A percentile compares a stretch with the other conserved stretches of the same genome.
Conservation (phyloP, 768 basidiomycete genomes). For the Rubroboletus pulcherrimus region DNA sequence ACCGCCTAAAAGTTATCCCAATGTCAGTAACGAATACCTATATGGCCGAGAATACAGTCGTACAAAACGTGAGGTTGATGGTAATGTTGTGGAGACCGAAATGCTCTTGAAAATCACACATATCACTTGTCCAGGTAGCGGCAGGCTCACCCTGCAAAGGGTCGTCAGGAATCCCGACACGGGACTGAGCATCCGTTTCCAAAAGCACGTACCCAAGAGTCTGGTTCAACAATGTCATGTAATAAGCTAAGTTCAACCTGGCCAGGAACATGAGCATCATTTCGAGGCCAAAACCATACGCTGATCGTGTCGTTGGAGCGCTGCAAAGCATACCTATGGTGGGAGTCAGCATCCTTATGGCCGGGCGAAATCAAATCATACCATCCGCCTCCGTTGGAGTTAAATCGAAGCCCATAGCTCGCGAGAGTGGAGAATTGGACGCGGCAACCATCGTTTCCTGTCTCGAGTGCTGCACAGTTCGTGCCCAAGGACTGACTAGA, state of each 20-base stretch:
- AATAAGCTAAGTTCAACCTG: constrained; percentile 21
- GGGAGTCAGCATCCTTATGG: not conserved
- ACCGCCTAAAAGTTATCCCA: constrained; percentile 41
- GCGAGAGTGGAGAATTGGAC: constrained; percentile 13
- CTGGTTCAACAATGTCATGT: constrained; percentile 18
- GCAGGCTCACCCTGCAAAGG: constrained; percentile 28
- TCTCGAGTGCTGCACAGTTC: constrained; percentile 23
- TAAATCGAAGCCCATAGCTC: constrained; percentile 28
- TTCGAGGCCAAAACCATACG: constrained; percentile 44
- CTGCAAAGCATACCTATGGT: constrained; percentile 40
- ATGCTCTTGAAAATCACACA: constrained; percentile 36
- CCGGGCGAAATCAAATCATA: constrained; percentile 3
- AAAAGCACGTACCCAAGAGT: constrained; percentile 29
- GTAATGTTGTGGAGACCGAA: constrained; percentile 35
- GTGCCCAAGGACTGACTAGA: constrained; percentile 6
- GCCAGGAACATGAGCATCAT: constrained; percentile 19
- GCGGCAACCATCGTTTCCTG: constrained; percentile 21
- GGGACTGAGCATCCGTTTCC: not conserved
- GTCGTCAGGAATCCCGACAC: not conserved
- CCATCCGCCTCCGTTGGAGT: constrained; percentile 38
- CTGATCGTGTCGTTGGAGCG: constrained; percentile 34
- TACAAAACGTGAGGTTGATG: constrained; percentile 59
- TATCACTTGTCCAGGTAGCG: constrained; percentile 32
- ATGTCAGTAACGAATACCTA: not conserved
- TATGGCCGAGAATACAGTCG: constrained; percentile 18